Percentiles rank a stretch among this genome's conserved stretches.
phyloP scores from a whole-genome alignment of 208 protist genomes.

The Acanthamoeba triangularis region DNA sequence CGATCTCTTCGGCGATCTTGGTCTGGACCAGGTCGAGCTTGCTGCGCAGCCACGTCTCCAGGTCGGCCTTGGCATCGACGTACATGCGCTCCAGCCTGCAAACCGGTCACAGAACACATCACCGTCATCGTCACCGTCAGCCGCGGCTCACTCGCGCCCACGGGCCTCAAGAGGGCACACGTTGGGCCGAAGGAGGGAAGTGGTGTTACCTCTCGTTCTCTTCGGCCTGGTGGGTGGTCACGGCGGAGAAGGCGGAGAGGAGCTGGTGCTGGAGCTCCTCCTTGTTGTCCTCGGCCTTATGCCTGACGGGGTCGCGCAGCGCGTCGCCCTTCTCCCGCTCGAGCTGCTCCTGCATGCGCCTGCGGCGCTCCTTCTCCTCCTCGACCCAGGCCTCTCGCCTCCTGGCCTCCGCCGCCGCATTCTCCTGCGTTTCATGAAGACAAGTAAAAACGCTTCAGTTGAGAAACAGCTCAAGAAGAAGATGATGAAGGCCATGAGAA shows the following conservation, averaged over 20 bases:
- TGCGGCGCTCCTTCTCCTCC: conserved; percentile 38
- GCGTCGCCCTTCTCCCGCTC: conserved; percentile 50
- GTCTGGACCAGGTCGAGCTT: conserved; percentile 18
- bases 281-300: neutral
- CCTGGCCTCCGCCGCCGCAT: conserved; percentile 14
- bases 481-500: neutral
- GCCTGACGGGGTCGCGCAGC: neutral
- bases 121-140: neutral
- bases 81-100: neutral
- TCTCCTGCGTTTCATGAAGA: neutral
- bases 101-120: no score
- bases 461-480: neutral
- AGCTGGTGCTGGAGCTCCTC: conserved; percentile 53
- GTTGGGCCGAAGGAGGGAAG: no score
- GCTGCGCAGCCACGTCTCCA: conserved; percentile 49
- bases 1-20: conserved; percentile 60
- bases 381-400: conserved; percentile 48
- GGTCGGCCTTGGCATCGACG: conserved; percentile 38
- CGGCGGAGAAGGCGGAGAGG: conserved; percentile 46
- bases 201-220: conserved; percentile 16
- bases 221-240: conserved; percentile 28
- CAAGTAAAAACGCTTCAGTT: neutral
- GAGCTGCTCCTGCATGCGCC: conserved; percentile 34
- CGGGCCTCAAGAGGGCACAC: neutral
- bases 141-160: neutral